Evolutionary conservation across 2,329 filamentous ascomycete species (phyloP), one percentile per base, ranked within the genome.

Genomic region (Alternaria gaisen): DNA sequence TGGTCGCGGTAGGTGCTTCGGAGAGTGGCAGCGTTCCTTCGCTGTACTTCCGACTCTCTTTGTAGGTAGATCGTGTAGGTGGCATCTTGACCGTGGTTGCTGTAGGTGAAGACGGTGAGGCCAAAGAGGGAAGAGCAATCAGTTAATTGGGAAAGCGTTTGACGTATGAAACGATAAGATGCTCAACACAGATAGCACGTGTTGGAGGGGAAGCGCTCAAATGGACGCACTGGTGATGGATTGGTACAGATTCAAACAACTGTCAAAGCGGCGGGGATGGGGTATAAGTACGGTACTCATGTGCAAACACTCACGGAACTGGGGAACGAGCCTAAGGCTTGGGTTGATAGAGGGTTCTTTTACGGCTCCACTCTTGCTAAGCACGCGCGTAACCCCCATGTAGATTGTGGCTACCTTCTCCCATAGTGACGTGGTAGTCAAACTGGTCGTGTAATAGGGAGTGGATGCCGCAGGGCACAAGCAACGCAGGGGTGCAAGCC

Each of bases 391-490:
- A 65, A 56, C 59, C 67, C 58, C 69, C 61, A 60, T 66, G 59
- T 55, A 60, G 59, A 47, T 42, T 69, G 67, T 69, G 69, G 70
- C 66, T 68, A 62, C 46, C 60, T 65, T 62, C 32, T 61, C 47
- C 68, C 68, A 69, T 72, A 63, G 71, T 76, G 73, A 78, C 73
- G 74, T 76, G 74, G 69, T 75, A 73, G 67, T 71, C 68, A 72
- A 71, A 72, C 70, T 65, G 41, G 47, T 46, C 63, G 68, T 75
- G 69, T 65, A 71, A 72, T 72, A 60, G 64, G 69, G 65, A 69
- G 68, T 66, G 63, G 67, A 70, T 66, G 66, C 65, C 53, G 63
- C 54, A 67, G 48, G 66, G 65, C 64, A 76, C 74, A 77, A 77
- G 74, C 72, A 76, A 74, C 65, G 70, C 72, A 77, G 75, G 75